Evolutionary conservation across 1,284 basidiomycete species (phyloP).

Genomic region (Moniliella sp.): DNA sequence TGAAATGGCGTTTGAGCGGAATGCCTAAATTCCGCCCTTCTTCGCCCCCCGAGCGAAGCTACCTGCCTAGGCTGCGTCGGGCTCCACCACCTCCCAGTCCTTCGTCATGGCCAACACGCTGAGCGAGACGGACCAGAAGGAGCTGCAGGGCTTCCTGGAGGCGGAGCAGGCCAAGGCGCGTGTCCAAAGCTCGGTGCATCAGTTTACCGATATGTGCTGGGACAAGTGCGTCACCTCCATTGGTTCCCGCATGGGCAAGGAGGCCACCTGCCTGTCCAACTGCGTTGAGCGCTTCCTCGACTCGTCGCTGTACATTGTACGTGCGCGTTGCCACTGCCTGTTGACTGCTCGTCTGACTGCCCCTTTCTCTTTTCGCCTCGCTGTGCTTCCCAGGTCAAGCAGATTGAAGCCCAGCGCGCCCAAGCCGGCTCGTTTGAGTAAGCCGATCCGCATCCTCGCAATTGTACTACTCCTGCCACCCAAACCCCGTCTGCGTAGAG

Average conservation of each 20-base stretch:
- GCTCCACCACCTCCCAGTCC: too few species aligned
- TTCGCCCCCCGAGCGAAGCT: too few species aligned
- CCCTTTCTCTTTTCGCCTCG: neutral
- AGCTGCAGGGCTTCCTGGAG: constrained; percentile 62
- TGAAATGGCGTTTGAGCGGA: too few species aligned
- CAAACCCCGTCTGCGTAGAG: too few species aligned
- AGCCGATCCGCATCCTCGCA: too few species aligned
- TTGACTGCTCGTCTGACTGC: neutral
- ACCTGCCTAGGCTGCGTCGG: too few species aligned
- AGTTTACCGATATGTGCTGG: constrained; percentile 33
- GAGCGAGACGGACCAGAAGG: constrained; percentile 35
- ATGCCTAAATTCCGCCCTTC: too few species aligned
- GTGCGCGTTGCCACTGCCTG: neutral
- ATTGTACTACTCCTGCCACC: too few species aligned
- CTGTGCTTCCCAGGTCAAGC: constrained; percentile 39
- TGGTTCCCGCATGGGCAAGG: constrained; percentile 57
- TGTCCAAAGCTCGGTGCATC: constrained; percentile 43
- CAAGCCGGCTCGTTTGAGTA: too few species aligned
- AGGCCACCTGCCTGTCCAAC: constrained; percentile 65
- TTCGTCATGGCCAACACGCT: too few species aligned
- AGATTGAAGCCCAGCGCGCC: constrained; percentile 43
- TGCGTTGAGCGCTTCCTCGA: constrained; percentile 85
- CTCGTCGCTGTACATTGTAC: constrained; percentile 42
- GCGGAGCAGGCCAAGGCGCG: constrained; percentile 66
- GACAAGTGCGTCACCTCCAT: constrained; percentile 59